Percentiles rank a stretch among this genome's conserved stretches.
These are phyloP conservation scores for Aspergillus novofumigatus DNA, from an alignment of 2,329 filamentous ascomycete species.

Conservation along the genomic window DNA sequence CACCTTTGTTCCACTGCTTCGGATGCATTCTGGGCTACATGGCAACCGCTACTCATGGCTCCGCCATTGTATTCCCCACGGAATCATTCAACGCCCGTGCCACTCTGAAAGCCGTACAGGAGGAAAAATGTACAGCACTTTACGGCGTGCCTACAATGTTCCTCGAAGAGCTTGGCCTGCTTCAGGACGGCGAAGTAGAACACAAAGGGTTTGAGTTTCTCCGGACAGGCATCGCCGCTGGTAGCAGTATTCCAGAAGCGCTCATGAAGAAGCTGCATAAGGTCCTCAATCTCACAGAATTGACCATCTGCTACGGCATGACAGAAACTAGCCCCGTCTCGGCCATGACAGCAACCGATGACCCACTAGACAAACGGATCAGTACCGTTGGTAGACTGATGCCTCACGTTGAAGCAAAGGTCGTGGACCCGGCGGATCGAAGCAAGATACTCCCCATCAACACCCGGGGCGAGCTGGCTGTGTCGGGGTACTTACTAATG, in stretches of 20 bases:
- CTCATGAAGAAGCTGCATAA: slow-evolving; percentile 65
- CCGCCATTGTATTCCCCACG: slow-evolving; percentile 76
- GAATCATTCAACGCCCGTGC: slow-evolving; percentile 82
- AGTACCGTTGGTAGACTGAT: slow-evolving; percentile 74
- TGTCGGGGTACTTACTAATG: slow-evolving; percentile 85
- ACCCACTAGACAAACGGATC: slow-evolving; percentile 69
- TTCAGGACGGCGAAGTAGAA: slow-evolving; percentile 51
- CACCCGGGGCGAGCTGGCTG: slow-evolving; percentile 73
- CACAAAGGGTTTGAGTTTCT: slow-evolving; percentile 60
- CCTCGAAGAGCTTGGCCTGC: slow-evolving; percentile 74
- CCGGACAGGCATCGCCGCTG: slow-evolving; percentile 87
- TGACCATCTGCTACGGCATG: slow-evolving; percentile 97
- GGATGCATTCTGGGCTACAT: slow-evolving; percentile 91
- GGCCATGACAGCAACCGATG: slow-evolving; percentile 75
- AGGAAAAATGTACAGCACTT: slow-evolving; percentile 62
- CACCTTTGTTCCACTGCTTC: slow-evolving; percentile 67
- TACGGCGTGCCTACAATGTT: slow-evolving; percentile 97
- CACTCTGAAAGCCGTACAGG: slow-evolving; percentile 60
- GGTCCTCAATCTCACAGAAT: slow-evolving; percentile 68
- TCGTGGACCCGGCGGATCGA: slow-evolving; percentile 67
- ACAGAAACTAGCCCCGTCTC: slow-evolving; percentile 73
- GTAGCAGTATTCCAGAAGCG: slow-evolving; percentile 75
- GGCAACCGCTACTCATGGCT: slow-evolving; percentile 80
- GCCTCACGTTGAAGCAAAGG: slow-evolving; percentile 75
- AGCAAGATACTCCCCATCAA: slow-evolving; percentile 58